Conservation (phyloP, 805 yeast genomes). For the Torulaspora quercuum region DNA sequence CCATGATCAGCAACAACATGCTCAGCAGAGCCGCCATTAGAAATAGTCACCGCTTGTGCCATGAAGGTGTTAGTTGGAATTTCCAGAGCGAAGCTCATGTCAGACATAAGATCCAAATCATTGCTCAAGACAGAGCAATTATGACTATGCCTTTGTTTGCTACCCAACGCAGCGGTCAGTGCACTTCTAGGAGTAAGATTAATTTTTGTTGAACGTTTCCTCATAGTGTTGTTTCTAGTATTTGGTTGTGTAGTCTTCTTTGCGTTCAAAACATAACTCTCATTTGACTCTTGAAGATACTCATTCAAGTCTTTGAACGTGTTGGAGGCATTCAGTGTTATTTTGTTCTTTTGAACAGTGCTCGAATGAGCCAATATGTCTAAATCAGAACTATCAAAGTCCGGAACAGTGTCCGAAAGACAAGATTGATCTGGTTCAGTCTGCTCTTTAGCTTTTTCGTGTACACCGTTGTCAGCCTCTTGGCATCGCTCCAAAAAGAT, state of each 20-base stretch:
- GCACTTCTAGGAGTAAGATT: conserved; percentile 16
- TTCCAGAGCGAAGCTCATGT: conserved; percentile 32
- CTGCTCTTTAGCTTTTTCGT: not conserved
- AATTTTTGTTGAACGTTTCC: conserved; percentile 19
- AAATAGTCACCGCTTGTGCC: conserved; percentile 33
- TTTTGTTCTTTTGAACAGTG: conserved; percentile 20
- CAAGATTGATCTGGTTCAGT: not conserved
- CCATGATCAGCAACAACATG: conserved; percentile 9
- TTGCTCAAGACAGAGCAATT: conserved; percentile 14
- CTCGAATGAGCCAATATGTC: conserved; percentile 33
- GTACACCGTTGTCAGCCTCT: not conserved
- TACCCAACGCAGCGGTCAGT: conserved; percentile 8
- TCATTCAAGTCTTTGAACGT: conserved; percentile 32
- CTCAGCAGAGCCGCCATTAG: conserved; percentile 18
- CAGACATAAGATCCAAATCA: conserved; percentile 24
- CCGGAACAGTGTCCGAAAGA: not conserved
- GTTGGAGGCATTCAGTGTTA: conserved; percentile 24
- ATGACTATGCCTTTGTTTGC: conserved; percentile 9
- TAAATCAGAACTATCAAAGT: conserved; percentile 14
- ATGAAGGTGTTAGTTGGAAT: conserved; percentile 29
- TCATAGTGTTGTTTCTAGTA: conserved; percentile 11
- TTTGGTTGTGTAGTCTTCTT: conserved; percentile 1
- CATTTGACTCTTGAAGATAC: conserved; percentile 19
- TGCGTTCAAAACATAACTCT: conserved; percentile 2
- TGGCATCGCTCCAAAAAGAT: conserved; percentile 4